Conservation (phyloP, 371 early-diverging fungal genomes). For the Umbelopsis sp. region DNA sequence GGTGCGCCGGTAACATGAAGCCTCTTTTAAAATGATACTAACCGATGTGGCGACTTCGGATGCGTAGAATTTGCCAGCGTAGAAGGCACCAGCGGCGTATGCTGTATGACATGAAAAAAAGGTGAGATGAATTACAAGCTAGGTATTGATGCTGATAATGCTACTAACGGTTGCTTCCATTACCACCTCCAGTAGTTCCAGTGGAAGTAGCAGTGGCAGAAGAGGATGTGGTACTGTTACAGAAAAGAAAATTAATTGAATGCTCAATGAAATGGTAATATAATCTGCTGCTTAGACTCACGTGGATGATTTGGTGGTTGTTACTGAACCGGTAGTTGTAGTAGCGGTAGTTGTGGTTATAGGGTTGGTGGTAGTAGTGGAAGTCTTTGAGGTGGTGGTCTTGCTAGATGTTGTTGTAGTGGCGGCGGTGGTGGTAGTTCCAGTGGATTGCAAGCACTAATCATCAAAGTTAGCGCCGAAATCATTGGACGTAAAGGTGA, state of each 20-base stretch:
- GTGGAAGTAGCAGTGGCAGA: constrained; percentile 21
- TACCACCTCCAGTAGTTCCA: not conserved
- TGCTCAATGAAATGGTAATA: too few species aligned
- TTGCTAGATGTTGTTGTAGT: constrained; percentile 10
- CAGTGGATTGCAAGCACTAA: constrained; percentile 13
- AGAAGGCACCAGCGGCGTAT: not conserved
- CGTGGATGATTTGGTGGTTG: not conserved
- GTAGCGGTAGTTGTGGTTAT: not conserved
- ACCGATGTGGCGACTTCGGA: constrained; percentile 7
- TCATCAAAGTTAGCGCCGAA: not conserved
- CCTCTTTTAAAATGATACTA: not conserved
- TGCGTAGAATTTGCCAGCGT: not conserved
- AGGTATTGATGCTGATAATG: not conserved
- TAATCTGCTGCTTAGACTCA: too few species aligned
- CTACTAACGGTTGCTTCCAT: not conserved
- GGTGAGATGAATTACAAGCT: not conserved
- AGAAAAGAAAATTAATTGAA: too few species aligned
- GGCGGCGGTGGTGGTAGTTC: constrained; percentile 5
- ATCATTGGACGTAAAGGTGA: too few species aligned
- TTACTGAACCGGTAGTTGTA: constrained; percentile 17
- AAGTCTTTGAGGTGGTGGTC: constrained; percentile 7
- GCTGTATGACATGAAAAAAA: not conserved
- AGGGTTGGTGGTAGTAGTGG: constrained; percentile 1
- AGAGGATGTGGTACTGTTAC: constrained; percentile 6
- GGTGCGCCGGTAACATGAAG: too few species aligned